These are phyloP conservation scores for Dioscorea dumetorum DNA, from an alignment of 106 monocot species.

Conservation along the genomic window DNA sequence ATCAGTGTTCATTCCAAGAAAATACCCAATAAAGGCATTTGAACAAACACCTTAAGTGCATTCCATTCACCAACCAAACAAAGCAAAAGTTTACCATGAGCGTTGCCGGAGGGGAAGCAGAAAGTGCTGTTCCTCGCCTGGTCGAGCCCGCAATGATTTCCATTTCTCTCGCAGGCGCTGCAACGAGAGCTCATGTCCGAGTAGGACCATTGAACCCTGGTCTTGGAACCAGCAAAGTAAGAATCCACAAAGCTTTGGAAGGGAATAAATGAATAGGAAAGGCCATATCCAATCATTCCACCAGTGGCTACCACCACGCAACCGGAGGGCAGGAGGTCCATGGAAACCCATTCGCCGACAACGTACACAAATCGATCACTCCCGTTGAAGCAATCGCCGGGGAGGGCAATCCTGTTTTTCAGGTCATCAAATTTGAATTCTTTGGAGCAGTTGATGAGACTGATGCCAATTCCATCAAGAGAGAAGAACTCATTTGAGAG, in stretches of 20 bases:
- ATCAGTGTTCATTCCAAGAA: neutral
- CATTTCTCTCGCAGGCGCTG: neutral
- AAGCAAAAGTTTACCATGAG: neutral
- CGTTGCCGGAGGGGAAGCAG: neutral
- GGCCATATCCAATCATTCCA: neutral
- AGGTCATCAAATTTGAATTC: neutral
- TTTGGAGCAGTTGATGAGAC: conserved; percentile 4
- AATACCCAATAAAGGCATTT: neutral
- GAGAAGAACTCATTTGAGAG: neutral
- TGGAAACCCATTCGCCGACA: no score
- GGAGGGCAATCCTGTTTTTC: neutral
- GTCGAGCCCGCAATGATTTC: neutral
- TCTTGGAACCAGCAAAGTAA: neutral
- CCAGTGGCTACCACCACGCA: neutral
- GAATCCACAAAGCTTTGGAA: neutral
- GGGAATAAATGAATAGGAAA: neutral
- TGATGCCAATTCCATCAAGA: no score
- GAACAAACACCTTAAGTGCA: neutral
- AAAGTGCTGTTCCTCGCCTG: neutral
- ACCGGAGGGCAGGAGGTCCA: neutral
- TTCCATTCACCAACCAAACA: neutral
- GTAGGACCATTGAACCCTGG: neutral
- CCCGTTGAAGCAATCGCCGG: neutral
- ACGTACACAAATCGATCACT: no score
- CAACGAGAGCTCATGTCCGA: neutral